Percentiles rank a stretch among this genome's conserved stretches.
These are phyloP conservation scores for Rutstroemia sp. DNA, from an alignment of 2,329 filamentous ascomycete genomes.

Conservation along the genomic window DNA sequence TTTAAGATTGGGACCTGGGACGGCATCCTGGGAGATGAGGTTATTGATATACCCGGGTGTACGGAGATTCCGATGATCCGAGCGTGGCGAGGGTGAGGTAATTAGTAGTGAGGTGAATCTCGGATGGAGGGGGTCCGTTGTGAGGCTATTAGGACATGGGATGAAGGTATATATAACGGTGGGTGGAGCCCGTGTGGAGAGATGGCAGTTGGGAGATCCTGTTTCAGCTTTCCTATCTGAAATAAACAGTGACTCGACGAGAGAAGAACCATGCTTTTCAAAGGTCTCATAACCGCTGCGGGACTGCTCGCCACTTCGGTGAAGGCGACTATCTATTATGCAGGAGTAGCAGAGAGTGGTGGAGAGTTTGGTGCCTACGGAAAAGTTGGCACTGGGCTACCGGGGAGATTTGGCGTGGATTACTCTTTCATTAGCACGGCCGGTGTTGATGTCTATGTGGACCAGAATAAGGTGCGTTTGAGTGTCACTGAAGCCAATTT, in stretches of 20 bases:
- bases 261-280: background rate
- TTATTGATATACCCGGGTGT: too few relatives aligned
- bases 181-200: too few relatives aligned
- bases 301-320: background rate
- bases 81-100: too few relatives aligned
- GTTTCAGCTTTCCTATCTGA: background rate
- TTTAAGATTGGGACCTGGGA: background rate
- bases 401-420: slow-evolving; percentile 41
- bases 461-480: slow-evolving; percentile 35
- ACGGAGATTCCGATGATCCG: too few relatives aligned
- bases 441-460: slow-evolving; percentile 38
- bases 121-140: too few relatives aligned
- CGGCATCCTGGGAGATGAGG: too few relatives aligned
- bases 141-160: too few relatives aligned
- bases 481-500: background rate
- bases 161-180: too few relatives aligned
- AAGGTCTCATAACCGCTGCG: background rate
- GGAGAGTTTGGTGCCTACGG: slow-evolving; percentile 41
- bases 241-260: background rate
- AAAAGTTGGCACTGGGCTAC: slow-evolving; percentile 36
- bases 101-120: too few relatives aligned
- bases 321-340: slow-evolving; percentile 38
- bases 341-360: slow-evolving; percentile 40
- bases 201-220: background rate
- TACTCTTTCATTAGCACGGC: slow-evolving; percentile 42